Conservation (phyloP, 2,329 filamentous ascomycete genomes). For the Ophiosphaerella narmari region DNA sequence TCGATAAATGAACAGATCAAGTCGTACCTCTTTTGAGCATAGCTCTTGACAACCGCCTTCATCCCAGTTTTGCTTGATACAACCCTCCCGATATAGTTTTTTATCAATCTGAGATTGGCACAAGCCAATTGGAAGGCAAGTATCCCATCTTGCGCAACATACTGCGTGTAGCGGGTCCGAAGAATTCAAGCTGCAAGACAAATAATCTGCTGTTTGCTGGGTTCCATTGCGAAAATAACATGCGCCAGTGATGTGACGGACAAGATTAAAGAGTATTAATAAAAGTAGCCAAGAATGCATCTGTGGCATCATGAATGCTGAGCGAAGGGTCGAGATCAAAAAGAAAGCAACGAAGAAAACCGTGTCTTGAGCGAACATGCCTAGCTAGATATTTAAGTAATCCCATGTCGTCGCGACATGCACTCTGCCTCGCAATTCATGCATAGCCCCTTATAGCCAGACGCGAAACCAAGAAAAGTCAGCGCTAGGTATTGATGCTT, state of each 20-base stretch:
- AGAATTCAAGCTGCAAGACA: neutral
- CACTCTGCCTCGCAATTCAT: too few species aligned
- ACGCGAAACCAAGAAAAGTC: too few species aligned
- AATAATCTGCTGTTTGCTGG: neutral
- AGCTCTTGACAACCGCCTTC: slow-evolving; percentile 13
- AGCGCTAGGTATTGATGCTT: too few species aligned
- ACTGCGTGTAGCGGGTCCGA: slow-evolving; percentile 6
- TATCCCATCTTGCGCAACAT: slow-evolving; percentile 7
- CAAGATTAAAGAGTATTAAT: too few species aligned
- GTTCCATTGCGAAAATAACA: slow-evolving; percentile 8
- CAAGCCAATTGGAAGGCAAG: slow-evolving; percentile 4
- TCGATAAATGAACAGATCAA: neutral
- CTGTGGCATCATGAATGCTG: too few species aligned
- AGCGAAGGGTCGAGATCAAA: too few species aligned
- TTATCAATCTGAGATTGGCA: neutral
- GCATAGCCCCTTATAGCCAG: too few species aligned
- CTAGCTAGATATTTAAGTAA: too few species aligned
- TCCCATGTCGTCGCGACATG: too few species aligned
- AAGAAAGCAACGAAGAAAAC: too few species aligned
- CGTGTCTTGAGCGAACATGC: too few species aligned
- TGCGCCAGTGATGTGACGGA: neutral
- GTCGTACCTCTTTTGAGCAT: slow-evolving; percentile 11
- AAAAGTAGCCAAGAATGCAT: too few species aligned
- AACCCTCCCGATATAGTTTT: slow-evolving; percentile 10
- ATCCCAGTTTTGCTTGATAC: slow-evolving; percentile 8